Conservation (phyloP, 208 protist genomes). For the Leishmania amazonensis region DNA sequence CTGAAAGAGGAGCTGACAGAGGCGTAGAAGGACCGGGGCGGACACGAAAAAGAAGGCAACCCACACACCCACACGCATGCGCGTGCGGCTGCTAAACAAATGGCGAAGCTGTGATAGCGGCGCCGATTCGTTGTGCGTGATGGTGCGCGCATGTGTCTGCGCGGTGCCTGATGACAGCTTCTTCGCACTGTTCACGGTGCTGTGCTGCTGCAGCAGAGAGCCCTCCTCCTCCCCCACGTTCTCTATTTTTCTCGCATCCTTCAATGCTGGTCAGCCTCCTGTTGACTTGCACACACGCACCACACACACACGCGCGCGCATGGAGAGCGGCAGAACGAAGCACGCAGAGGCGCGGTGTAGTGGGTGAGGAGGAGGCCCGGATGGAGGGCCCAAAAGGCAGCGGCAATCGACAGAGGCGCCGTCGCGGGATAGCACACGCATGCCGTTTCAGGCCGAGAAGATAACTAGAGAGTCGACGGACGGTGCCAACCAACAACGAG, state of each 20-base stretch:
- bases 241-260: not conserved
- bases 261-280: not conserved
- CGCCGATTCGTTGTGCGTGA: not conserved
- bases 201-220: not conserved
- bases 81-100: not conserved
- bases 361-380: no score
- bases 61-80: no score
- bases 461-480: not conserved
- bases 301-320: no score
- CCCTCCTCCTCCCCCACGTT: not conserved
- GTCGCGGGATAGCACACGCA: not conserved
- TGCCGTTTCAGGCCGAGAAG: not conserved
- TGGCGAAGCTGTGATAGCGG: not conserved
- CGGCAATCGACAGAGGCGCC: not conserved
- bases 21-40: not conserved
- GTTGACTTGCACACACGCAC: not conserved
- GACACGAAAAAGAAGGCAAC: no score
- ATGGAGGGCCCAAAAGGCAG: not conserved
- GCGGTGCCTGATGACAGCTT: not conserved
- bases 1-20: slow-evolving; percentile 25
- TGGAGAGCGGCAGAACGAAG: not conserved
- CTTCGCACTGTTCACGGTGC: not conserved
- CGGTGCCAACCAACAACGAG: not conserved
- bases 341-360: no score
- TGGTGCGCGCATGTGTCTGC: not conserved